Evolutionary conservation across 345 rosid genomes (phyloP).

Genomic region (Euphorbia tirucalli): DNA sequence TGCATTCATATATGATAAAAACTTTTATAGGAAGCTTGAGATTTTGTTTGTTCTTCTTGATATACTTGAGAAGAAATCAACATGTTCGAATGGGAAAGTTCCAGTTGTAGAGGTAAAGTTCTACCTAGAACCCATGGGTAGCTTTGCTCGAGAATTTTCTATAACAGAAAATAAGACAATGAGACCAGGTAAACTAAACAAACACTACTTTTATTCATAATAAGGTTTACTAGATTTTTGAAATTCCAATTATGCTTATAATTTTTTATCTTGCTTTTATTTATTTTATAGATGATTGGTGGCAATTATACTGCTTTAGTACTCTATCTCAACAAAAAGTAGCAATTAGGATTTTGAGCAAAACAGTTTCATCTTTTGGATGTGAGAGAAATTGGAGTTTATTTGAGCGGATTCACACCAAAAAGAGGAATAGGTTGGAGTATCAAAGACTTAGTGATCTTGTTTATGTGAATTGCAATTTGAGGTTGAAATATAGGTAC

Average conservation of each 20-base stretch:
- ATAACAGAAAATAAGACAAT: too few species aligned
- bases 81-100: too few species aligned
- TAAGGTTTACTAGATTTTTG: not conserved
- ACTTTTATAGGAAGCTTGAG: not conserved
- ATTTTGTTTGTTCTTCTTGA: not conserved
- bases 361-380: not conserved
- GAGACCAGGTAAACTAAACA: too few species aligned
- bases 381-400: too few species aligned
- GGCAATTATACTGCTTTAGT: not conserved
- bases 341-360: not conserved
- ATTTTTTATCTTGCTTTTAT: too few species aligned
- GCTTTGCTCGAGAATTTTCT: not conserved
- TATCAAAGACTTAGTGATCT: not conserved
- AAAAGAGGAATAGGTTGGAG: slow-evolving; percentile 2
- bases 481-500: not conserved
- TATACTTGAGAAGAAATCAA: too few species aligned
- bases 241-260: too few species aligned
- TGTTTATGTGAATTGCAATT: slow-evolving; percentile 6
- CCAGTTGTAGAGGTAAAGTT: not conserved
- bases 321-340: not conserved
- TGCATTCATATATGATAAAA: not conserved
- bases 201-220: too few species aligned
- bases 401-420: not conserved
- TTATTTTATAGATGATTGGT: not conserved
- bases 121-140: not conserved